Evolutionary conservation across 1,284 basidiomycete genomes (phyloP).

Genomic region (Ceratobasidium sp.): DNA sequence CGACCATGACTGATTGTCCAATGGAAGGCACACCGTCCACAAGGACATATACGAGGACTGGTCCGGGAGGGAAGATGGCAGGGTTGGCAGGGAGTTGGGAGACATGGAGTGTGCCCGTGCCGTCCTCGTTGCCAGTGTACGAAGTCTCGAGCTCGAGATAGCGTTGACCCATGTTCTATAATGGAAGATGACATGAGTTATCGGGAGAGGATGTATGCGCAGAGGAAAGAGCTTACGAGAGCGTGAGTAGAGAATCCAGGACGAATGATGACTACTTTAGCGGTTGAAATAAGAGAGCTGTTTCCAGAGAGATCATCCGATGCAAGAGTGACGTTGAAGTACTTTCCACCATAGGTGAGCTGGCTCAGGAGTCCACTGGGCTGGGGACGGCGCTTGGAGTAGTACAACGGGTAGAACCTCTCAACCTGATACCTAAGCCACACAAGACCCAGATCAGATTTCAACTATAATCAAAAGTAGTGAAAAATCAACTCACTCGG

Average conservation of each 20-base stretch:
- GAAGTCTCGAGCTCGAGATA: constrained; percentile 60
- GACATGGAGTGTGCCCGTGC: constrained; percentile 75
- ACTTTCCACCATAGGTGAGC: constrained; percentile 83
- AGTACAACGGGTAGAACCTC: constrained; percentile 86
- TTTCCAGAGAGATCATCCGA: constrained; percentile 71
- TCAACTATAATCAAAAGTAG: too few relatives aligned
- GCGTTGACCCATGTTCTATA: constrained; percentile 87
- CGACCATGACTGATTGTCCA: constrained; percentile 78
- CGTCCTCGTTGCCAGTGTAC: constrained; percentile 82
- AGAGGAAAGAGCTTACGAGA: constrained; percentile 58
- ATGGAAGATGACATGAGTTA: too few relatives aligned
- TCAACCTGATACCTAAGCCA: constrained; percentile 87
- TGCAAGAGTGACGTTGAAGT: constrained; percentile 69
- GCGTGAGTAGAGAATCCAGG: constrained; percentile 94
- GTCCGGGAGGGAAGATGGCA: constrained; percentile 86
- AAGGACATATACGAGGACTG: constrained; percentile 82
- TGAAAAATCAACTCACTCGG: constrained; percentile 70
- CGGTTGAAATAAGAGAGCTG: constrained; percentile 75
- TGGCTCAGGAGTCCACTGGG: constrained; percentile 76
- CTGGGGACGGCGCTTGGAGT: constrained; percentile 75
- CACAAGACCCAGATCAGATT: constrained; percentile 58
- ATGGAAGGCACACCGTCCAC: constrained; percentile 85
- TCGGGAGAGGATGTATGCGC: constrained; percentile 1
- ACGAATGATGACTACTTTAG: constrained; percentile 83
- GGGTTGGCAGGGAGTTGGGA: constrained; percentile 84